Conservation (phyloP, 768 basidiomycete species). For the Suillus brevipes region DNA sequence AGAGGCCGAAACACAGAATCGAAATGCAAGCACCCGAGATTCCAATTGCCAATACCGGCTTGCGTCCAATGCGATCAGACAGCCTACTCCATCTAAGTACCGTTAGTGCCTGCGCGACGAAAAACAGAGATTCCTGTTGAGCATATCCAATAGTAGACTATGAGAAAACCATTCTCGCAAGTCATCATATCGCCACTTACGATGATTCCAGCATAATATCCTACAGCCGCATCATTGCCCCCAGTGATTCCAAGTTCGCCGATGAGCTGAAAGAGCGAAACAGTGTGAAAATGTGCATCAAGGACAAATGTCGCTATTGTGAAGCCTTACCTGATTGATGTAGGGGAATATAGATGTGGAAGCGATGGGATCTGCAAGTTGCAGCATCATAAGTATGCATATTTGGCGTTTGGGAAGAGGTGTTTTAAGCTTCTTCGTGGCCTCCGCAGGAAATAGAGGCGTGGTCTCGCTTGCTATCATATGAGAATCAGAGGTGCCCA, state of each 20-base stretch:
- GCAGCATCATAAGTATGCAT: conserved; percentile 40
- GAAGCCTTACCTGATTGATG: conserved; percentile 43
- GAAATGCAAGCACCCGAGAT: conserved; percentile 51
- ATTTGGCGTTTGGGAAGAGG: conserved; percentile 49
- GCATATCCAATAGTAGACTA: neutral
- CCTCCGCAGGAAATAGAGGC: neutral
- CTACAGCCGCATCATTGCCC: conserved; percentile 66
- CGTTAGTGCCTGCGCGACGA: conserved; percentile 54
- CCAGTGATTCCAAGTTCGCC: conserved; percentile 62
- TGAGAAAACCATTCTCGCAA: neutral
- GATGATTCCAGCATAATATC: conserved; percentile 64
- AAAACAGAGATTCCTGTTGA: conserved; percentile 61
- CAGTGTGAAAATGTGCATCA: too few species aligned
- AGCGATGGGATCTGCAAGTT: conserved; percentile 48
- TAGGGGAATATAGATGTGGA: conserved; percentile 50
- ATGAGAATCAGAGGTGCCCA: neutral
- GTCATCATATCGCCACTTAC: conserved; percentile 27
- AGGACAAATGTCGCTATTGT: neutral
- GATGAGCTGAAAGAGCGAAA: conserved; percentile 45
- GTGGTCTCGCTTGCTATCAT: neutral
- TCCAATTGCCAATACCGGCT: conserved; percentile 57
- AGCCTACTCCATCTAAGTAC: conserved; percentile 63
- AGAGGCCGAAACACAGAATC: conserved; percentile 62
- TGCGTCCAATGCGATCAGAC: conserved; percentile 61
- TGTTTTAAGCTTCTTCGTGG: conserved; percentile 28